Evolutionary conservation across 2,329 filamentous ascomycete genomes (phyloP).

Genomic region (Aureobasidium sp.): DNA sequence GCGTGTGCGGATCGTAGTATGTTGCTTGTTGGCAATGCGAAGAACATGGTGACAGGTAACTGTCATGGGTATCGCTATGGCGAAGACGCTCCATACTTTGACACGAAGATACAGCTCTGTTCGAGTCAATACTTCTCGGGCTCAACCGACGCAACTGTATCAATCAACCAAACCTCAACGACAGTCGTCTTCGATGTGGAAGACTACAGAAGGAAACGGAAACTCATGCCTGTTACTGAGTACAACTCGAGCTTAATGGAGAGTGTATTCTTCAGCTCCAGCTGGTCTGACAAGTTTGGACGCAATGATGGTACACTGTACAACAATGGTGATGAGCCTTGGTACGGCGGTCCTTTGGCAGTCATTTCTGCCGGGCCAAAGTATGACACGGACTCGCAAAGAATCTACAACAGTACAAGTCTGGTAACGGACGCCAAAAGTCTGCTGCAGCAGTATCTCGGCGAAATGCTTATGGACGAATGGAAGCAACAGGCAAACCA

Average conservation of each 20-base stretch:
- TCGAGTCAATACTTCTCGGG: neutral
- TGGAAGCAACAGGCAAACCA: neutral
- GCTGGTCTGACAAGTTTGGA: neutral
- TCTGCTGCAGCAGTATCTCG: neutral
- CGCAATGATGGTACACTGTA: neutral
- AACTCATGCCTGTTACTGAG: neutral
- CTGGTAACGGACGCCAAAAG: neutral
- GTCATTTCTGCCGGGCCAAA: neutral
- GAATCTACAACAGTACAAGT: neutral
- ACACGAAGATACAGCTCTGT: neutral
- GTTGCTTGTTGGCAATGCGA: neutral
- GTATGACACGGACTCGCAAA: neutral
- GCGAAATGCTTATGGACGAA: neutral
- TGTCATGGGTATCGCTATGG: neutral
- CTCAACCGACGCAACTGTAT: neutral
- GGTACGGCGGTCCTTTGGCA: neutral
- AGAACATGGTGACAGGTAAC: neutral
- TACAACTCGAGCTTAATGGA: neutral
- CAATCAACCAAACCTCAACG: neutral
- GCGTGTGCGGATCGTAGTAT: neutral
- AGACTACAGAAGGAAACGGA: neutral
- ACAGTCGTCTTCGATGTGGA: neutral
- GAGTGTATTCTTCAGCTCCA: neutral
- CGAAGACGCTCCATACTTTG: neutral
- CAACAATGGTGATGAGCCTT: neutral